A percentile compares a stretch with the other conserved stretches of the same genome.
Evolutionary conservation across 345 rosid genomes (phyloP).

Genomic region (Garcia nutans): DNA sequence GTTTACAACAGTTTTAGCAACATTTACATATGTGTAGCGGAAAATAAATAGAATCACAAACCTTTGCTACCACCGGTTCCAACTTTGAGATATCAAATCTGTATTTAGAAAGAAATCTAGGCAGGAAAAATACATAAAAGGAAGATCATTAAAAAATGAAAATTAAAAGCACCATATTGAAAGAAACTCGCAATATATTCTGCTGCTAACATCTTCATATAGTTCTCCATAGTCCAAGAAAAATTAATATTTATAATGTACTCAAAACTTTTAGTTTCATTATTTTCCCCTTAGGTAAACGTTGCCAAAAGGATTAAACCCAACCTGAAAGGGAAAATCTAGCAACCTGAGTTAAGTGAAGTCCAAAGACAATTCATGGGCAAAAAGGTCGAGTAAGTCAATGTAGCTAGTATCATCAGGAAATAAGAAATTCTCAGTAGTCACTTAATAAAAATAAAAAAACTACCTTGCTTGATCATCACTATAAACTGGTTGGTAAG

Average conservation of each 20-base stretch:
- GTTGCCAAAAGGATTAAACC: neutral
- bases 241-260: neutral
- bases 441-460: neutral
- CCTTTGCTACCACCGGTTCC: constrained; percentile 98
- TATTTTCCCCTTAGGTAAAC: neutral
- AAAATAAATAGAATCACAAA: constrained; percentile 24
- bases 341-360: neutral
- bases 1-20: too few relatives aligned
- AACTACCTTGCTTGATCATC: constrained; percentile 79
- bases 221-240: constrained; percentile 1
- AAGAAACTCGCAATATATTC: neutral
- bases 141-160: constrained; percentile 11
- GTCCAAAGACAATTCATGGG: neutral
- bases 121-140: constrained; percentile 23
- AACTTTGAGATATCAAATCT: constrained; percentile 83
- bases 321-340: too few relatives aligned
- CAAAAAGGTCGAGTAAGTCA: neutral
- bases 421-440: neutral
- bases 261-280: neutral
- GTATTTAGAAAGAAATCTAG: constrained; percentile 76
- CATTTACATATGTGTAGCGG: too few relatives aligned
- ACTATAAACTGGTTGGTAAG: constrained; percentile 88
- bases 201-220: too few relatives aligned
- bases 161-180: neutral
- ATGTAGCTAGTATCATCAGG: neutral